phyloP scores from a whole-genome alignment of 2,329 filamentous ascomycete genomes.

The Colletotrichum viniferum region DNA sequence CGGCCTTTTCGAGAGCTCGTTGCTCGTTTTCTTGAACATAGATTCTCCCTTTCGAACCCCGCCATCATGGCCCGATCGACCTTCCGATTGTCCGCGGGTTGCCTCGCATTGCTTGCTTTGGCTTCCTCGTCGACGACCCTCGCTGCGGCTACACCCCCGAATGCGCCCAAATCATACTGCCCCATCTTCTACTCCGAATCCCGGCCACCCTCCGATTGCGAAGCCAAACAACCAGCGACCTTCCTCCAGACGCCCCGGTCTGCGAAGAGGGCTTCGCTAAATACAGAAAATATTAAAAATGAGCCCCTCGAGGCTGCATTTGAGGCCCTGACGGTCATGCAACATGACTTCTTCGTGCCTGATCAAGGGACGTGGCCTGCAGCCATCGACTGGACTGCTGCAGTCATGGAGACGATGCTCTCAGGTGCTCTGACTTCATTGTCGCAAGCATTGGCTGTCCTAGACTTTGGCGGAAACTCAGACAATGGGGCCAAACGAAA shows the following conservation, averaged over 20 bases:
- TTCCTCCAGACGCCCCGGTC: constrained; percentile 3
- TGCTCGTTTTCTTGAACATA: not conserved
- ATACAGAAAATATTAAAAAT: constrained; percentile 14
- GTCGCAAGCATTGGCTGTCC: constrained; percentile 58
- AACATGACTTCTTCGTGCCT: constrained; percentile 76
- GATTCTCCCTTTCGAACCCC: not conserved
- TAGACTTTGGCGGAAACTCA: constrained; percentile 35
- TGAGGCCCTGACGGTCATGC: constrained; percentile 74
- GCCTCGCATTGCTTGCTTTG: constrained; percentile 4
- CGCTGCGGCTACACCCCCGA: not conserved
- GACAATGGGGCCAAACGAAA: constrained; percentile 68
- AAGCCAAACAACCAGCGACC: not conserved
- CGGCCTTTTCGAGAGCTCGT: constrained; percentile 12
- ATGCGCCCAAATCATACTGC: constrained; percentile 12
- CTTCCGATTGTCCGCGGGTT: not conserved
- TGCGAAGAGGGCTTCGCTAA: not conserved
- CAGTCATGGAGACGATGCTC: constrained; percentile 81
- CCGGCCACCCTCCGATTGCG: constrained; percentile 13
- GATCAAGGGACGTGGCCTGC: constrained; percentile 84
- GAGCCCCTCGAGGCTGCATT: constrained; percentile 55
- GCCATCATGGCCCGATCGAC: constrained; percentile 1
- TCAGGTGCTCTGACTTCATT: constrained; percentile 76
- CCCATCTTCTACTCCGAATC: constrained; percentile 21
- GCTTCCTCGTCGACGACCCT: not conserved
- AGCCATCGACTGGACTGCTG: constrained; percentile 92